These are phyloP conservation scores for Erysimum pusillum DNA, from an alignment of 441 rosid genomes.

Conservation along the genomic window DNA sequence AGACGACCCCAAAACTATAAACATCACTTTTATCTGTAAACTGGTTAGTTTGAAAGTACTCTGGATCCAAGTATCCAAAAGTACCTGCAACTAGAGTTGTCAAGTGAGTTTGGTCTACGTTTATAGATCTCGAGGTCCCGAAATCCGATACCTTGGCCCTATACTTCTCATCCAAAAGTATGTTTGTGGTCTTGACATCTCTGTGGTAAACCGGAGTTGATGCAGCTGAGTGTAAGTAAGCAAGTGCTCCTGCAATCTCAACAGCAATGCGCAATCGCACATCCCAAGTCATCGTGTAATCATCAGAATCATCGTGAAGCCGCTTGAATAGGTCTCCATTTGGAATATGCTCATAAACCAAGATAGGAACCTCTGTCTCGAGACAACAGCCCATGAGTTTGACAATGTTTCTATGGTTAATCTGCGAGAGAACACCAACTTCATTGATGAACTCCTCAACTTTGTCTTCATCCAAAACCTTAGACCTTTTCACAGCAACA, in stretches of 20 bases:
- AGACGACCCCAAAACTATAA: constrained; percentile 56
- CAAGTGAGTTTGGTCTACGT: constrained; percentile 38
- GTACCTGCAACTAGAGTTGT: constrained; percentile 41
- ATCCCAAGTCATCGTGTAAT: constrained; percentile 36
- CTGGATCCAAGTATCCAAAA: constrained; percentile 52
- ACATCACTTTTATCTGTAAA: constrained; percentile 56
- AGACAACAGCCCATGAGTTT: constrained; percentile 36
- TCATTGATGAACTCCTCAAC: constrained; percentile 42
- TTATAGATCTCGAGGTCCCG: constrained; percentile 36
- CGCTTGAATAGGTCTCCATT: constrained; percentile 32
- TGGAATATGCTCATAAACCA: constrained; percentile 34
- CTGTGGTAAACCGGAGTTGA: constrained; percentile 40
- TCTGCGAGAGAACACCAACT: constrained; percentile 39
- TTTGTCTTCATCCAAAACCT: constrained; percentile 34
- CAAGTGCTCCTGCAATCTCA: constrained; percentile 38
- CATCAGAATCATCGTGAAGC: constrained; percentile 36
- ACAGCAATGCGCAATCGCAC: constrained; percentile 19
- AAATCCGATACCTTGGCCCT: constrained; percentile 40
- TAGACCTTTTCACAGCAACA: constrained; percentile 52
- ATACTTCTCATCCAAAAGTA: constrained; percentile 43
- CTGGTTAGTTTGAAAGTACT: constrained; percentile 53
- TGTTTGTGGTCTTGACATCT: constrained; percentile 40
- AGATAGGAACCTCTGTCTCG: constrained; percentile 32
- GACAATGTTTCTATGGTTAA: constrained; percentile 42
- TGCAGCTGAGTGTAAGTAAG: constrained; percentile 45